Evolutionary conservation across 768 basidiomycete genomes (phyloP).

Genomic region (Fomitopsis serialis): DNA sequence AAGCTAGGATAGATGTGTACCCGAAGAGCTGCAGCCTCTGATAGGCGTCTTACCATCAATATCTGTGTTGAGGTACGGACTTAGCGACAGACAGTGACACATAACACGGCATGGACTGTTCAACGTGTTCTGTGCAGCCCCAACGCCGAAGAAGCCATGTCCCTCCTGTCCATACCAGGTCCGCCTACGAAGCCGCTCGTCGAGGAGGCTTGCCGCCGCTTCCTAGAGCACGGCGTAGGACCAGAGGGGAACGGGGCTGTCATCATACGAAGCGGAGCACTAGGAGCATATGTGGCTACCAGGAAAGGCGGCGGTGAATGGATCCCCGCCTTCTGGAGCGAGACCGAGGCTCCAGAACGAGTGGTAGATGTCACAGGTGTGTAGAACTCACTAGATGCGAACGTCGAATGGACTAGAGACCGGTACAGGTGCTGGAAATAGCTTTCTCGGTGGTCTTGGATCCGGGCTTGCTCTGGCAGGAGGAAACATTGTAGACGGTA

Average conservation of each 20-base stretch:
- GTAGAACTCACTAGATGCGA: slow-evolving; percentile 8
- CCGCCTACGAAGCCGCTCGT: slow-evolving; percentile 48
- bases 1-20: slow-evolving; percentile 46
- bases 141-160: slow-evolving; percentile 80
- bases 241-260: slow-evolving; percentile 46
- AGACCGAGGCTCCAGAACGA: slow-evolving; percentile 33
- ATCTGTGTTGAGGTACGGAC: slow-evolving; percentile 58
- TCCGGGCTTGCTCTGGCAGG: slow-evolving; percentile 58
- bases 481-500: slow-evolving; percentile 66
- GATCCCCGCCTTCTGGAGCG: slow-evolving; percentile 72
- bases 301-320: slow-evolving; percentile 41
- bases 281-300: slow-evolving; percentile 66
- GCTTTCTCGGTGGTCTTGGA: slow-evolving; percentile 79
- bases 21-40: slow-evolving; percentile 71
- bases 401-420: background rate
- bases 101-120: background rate
- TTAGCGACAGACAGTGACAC: background rate
- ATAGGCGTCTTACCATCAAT: slow-evolving; percentile 52
- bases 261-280: slow-evolving; percentile 67
- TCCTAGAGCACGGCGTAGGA: slow-evolving; percentile 60
- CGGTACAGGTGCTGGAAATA: slow-evolving; percentile 83
- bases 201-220: slow-evolving; percentile 59
- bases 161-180: slow-evolving; percentile 49
- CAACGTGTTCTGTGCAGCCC: slow-evolving; percentile 41
- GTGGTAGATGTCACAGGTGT: slow-evolving; percentile 82